Evolutionary conservation across 108 stramenopile species (phyloP).

Genomic region (Epithemia pelagica): DNA sequence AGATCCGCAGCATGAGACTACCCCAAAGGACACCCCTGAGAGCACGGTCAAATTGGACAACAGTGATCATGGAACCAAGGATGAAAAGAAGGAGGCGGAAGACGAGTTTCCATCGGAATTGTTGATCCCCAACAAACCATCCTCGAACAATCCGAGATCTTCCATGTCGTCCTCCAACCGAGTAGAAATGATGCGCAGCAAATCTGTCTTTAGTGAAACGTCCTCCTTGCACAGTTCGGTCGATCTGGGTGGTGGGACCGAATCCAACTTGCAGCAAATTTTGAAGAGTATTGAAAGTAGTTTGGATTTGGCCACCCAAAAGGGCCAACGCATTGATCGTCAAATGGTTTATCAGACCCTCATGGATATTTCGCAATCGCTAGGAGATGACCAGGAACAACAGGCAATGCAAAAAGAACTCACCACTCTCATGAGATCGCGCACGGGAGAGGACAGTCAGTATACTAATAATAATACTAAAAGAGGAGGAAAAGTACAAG

Average conservation of each 20-base stretch:
- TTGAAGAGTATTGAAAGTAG: neutral
- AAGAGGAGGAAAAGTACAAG: neutral
- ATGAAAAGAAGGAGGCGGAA: neutral
- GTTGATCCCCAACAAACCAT: neutral
- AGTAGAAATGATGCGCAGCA: neutral
- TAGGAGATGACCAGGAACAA: neutral
- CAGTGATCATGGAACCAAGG: neutral
- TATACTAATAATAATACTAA: neutral
- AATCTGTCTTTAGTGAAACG: neutral
- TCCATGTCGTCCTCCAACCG: too few species aligned
- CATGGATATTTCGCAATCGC: neutral
- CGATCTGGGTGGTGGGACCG: too few species aligned
- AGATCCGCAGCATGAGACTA: too few species aligned
- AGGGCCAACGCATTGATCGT: neutral
- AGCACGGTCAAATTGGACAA: too few species aligned
- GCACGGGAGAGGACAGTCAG: too few species aligned
- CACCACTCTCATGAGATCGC: neutral
- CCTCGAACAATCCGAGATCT: too few species aligned
- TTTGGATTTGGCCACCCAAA: neutral
- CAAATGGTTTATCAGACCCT: neutral
- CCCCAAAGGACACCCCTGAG: too few species aligned
- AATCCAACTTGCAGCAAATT: neutral
- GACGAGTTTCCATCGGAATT: neutral
- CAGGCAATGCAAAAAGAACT: neutral
- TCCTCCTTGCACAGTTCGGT: neutral